Conservation (phyloP, 352 stramenopile genomes). For the Globisporangium yorkense region DNA sequence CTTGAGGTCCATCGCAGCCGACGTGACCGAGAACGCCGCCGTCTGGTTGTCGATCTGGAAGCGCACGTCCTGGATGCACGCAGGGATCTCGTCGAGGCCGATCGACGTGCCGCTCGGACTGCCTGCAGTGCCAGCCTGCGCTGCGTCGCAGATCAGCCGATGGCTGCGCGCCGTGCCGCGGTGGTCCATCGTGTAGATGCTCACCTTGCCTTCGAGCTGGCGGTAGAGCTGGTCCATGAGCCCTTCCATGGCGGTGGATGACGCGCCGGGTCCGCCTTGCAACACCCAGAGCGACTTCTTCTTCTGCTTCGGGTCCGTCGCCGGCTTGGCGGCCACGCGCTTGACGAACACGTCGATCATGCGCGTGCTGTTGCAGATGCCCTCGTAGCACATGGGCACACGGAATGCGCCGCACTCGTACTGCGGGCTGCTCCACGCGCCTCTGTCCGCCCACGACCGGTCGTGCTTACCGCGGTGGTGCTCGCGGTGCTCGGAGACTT, state of each 20-base stretch:
- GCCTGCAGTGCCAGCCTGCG: slow-evolving; percentile 35
- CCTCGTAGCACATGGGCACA: slow-evolving; percentile 26
- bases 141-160: slow-evolving; percentile 47
- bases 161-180: slow-evolving; percentile 54
- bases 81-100: slow-evolving; percentile 45
- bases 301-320: slow-evolving; percentile 1
- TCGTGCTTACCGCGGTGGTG: neutral
- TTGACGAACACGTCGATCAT: slow-evolving; percentile 44
- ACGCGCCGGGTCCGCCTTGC: slow-evolving; percentile 61
- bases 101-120: slow-evolving; percentile 50
- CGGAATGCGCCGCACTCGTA: slow-evolving; percentile 27
- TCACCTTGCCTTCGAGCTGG: slow-evolving; percentile 41
- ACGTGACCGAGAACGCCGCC: slow-evolving; percentile 64
- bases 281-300: slow-evolving; percentile 64
- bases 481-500: neutral
- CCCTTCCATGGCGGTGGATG: slow-evolving; percentile 60
- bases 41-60: slow-evolving; percentile 77
- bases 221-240: slow-evolving; percentile 56
- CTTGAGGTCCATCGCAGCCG: slow-evolving; percentile 55
- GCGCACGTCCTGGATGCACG: slow-evolving; percentile 61
- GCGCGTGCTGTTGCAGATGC: slow-evolving; percentile 19
- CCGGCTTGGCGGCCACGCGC: slow-evolving; percentile 25
- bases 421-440: neutral
- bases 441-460: neutral
- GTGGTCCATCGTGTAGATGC: slow-evolving; percentile 69